A percentile compares a stretch with the other conserved stretches of the same genome.
Conservation (phyloP, 495 filamentous ascomycete genomes). For the Immersiella caudata region DNA sequence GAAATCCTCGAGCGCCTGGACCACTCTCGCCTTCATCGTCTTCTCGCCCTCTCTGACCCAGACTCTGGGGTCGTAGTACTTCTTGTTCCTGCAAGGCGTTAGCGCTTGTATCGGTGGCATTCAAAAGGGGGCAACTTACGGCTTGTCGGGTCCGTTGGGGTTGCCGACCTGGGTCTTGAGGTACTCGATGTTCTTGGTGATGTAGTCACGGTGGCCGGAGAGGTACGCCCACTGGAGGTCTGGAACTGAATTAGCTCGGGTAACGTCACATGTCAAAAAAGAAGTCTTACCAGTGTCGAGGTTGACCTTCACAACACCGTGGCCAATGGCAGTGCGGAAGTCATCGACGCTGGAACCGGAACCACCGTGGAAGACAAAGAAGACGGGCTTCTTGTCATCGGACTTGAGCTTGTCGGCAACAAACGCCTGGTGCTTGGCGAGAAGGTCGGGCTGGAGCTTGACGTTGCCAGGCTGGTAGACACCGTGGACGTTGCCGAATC, state of each 20-base stretch:
- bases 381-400: constrained; percentile 84
- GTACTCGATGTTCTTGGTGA: constrained; percentile 95
- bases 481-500: constrained; percentile 97
- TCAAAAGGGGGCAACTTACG: constrained; percentile 54
- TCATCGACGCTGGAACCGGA: constrained; percentile 88
- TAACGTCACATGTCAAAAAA: background rate
- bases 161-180: constrained; percentile 83
- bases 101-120: background rate
- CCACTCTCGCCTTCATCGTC: constrained; percentile 84
- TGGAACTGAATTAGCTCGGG: background rate
- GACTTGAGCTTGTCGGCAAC: constrained; percentile 70
- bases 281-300: constrained; percentile 61
- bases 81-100: constrained; percentile 13
- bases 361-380: constrained; percentile 99
- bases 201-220: constrained; percentile 83
- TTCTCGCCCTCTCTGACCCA: constrained; percentile 97
- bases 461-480: constrained; percentile 99
- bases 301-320: constrained; percentile 94
- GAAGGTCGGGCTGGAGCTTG: constrained; percentile 88
- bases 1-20: constrained; percentile 86
- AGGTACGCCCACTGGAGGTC: constrained; percentile 88
- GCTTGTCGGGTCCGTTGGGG: constrained; percentile 93
- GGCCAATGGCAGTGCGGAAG: constrained; percentile 80
- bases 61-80: constrained; percentile 49
- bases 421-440: constrained; percentile 90